Evolutionary conservation across 2,329 filamentous ascomycete genomes (phyloP), one percentile per base, ranked within the genome.

Genomic region (Calonectria ilicicola): DNA sequence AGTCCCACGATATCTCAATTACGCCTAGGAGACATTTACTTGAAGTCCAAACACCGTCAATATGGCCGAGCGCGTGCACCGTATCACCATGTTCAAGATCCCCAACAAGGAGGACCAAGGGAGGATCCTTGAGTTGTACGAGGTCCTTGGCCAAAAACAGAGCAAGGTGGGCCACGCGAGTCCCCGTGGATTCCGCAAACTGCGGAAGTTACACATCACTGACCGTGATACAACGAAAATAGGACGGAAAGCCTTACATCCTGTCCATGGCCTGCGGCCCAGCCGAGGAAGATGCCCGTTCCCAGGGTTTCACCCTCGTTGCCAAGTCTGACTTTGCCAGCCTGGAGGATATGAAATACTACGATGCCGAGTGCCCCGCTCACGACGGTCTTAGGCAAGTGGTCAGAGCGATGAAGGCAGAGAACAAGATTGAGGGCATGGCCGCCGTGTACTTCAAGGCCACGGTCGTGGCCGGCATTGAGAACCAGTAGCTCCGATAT

Each of bases 161-260:
- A 74, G 84, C 77, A 86, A 86, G 85, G 84, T 90, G 77, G 68
- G 38, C 21, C 17, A 38, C 12, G 44, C 3, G 2, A 49, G 46
- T 23, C 32, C n/a, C 26, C 44, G 63, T 78, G 2, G 2, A 9
- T 26, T 26, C 10, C 44, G 19, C 32, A 1, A 38, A n/a, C 38
- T 60, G 15, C 42, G 32, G 15, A 23, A 23, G 23, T 10, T 29
- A 2, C 38, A 5, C 44, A 21, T 40, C 17, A 44, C 65, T 63
- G 27, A 73, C 60, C 47, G 66, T 49, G 60, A 42, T 35, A 38
- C 21, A 21, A 35, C 17, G 62, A 35, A 56, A n/a, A 23, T 67
- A 95, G 93, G 89, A 93, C 78, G 93, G 92, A 74, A 91, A 93
- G 81, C 91, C 91, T 1, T 95, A 95, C 82, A 93, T 95, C 75